These are phyloP conservation scores for Globisporangium spiculum DNA, from an alignment of 352 stramenopile species.

Conservation along the genomic window DNA sequence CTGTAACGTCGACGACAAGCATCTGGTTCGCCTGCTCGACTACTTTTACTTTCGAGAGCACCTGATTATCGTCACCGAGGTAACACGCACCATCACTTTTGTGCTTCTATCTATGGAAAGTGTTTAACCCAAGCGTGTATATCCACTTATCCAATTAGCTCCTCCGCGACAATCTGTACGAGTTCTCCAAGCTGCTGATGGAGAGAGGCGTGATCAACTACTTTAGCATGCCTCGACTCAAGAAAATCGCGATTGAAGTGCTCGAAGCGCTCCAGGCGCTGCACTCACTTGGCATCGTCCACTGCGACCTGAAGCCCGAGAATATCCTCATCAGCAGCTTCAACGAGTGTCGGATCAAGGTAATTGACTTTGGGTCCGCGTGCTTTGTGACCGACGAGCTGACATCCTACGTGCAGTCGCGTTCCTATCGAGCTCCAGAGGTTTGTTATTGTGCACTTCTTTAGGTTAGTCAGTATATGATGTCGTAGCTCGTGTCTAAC, in stretches of 20 bases:
- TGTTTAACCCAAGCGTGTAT: neutral
- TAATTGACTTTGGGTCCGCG: slow-evolving; percentile 99
- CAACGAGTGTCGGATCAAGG: slow-evolving; percentile 91
- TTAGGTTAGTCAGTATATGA: neutral
- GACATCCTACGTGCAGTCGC: slow-evolving; percentile 97
- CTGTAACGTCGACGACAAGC: slow-evolving; percentile 88
- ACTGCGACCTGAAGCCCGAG: slow-evolving; percentile 99
- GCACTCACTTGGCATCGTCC: slow-evolving; percentile 91
- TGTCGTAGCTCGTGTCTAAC: neutral
- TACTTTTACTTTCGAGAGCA: slow-evolving; percentile 96
- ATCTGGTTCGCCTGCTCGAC: slow-evolving; percentile 93
- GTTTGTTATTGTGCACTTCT: slow-evolving; percentile 51
- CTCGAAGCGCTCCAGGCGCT: slow-evolving; percentile 88
- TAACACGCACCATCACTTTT: slow-evolving; percentile 27
- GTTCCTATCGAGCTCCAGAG: slow-evolving; percentile 97
- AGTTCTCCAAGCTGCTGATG: slow-evolving; percentile 91
- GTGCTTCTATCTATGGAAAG: neutral
- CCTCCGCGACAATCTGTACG: slow-evolving; percentile 97
- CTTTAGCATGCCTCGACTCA: slow-evolving; percentile 92
- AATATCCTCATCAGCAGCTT: slow-evolving; percentile 93
- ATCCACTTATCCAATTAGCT: slow-evolving; percentile 33
- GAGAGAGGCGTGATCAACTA: slow-evolving; percentile 87
- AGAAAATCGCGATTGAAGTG: slow-evolving; percentile 95
- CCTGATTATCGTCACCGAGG: slow-evolving; percentile 96
- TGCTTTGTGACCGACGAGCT: slow-evolving; percentile 94